phyloP scores from a whole-genome alignment of 2,329 filamentous ascomycete genomes.

The Amauroascus verrucosus region DNA sequence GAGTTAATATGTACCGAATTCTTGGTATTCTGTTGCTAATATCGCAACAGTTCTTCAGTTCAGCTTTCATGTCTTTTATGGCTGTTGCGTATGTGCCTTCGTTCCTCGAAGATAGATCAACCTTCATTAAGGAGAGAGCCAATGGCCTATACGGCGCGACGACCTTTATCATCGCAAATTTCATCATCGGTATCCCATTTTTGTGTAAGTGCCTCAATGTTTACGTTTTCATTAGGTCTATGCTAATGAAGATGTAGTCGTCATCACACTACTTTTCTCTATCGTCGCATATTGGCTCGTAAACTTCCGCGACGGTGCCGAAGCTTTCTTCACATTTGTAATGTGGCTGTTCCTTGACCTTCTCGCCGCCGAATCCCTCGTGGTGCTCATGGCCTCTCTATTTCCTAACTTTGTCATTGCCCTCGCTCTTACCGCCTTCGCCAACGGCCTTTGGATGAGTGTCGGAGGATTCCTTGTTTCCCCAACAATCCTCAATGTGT shows the following conservation, averaged over 20 bases:
- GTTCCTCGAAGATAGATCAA: constrained; percentile 66
- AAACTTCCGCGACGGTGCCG: constrained; percentile 57
- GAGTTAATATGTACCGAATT: constrained; percentile 17
- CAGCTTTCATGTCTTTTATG: constrained; percentile 71
- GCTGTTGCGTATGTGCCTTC: constrained; percentile 75
- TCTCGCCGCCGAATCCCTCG: constrained; percentile 68
- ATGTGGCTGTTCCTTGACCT: constrained; percentile 81
- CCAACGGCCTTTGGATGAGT: constrained; percentile 83
- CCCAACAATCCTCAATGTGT: constrained; percentile 61
- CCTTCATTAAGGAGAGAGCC: constrained; percentile 64
- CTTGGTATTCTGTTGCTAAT: not conserved
- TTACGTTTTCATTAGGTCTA: not conserved
- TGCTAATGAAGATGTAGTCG: constrained; percentile 35
- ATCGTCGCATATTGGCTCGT: constrained; percentile 68
- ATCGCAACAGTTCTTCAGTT: constrained; percentile 52
- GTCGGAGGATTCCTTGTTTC: constrained; percentile 74
- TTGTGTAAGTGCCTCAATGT: constrained; percentile 43
- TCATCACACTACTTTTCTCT: constrained; percentile 67
- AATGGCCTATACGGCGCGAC: constrained; percentile 72
- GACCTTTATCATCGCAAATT: constrained; percentile 66
- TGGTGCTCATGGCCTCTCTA: constrained; percentile 62
- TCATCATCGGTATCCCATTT: constrained; percentile 70
- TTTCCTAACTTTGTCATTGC: constrained; percentile 72
- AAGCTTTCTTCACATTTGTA: constrained; percentile 65
- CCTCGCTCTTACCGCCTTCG: constrained; percentile 69